Conservation (phyloP, 2,329 filamentous ascomycete genomes). For the Hypomyces perniciosus region DNA sequence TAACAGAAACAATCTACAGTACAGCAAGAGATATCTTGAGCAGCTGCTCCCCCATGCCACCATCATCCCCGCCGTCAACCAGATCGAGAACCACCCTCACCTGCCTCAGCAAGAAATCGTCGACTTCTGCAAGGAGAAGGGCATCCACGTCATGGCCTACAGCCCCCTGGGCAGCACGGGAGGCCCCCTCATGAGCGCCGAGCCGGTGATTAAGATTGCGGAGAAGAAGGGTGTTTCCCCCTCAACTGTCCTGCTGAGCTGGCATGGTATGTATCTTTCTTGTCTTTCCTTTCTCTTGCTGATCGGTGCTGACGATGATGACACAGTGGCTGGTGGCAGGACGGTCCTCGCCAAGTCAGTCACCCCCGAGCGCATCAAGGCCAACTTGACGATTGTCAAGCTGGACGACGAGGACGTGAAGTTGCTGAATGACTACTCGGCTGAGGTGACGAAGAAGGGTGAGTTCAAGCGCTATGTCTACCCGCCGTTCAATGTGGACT, state of each 20-base stretch:
- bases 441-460: constrained; percentile 41
- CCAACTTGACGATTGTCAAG: constrained; percentile 61
- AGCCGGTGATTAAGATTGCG: constrained; percentile 57
- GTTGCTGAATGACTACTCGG: constrained; percentile 52
- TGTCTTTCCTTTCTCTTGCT: background rate
- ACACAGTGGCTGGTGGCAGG: constrained; percentile 57
- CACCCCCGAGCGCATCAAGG: constrained; percentile 60
- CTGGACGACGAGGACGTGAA: constrained; percentile 58
- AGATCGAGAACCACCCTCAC: constrained; percentile 68
- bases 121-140: constrained; percentile 60
- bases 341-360: constrained; percentile 72
- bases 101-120: constrained; percentile 68
- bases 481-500: constrained; percentile 61
- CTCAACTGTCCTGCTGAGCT: constrained; percentile 62
- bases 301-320: background rate
- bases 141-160: constrained; percentile 69
- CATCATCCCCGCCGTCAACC: constrained; percentile 61
- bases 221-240: constrained; percentile 56
- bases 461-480: constrained; percentile 59
- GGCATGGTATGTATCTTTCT: constrained; percentile 52
- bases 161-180: constrained; percentile 60
- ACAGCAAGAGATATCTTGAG: constrained; percentile 51
- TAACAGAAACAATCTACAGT: constrained; percentile 27
- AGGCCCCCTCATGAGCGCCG: constrained; percentile 58
- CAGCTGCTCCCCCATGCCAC: constrained; percentile 44